A percentile compares a stretch with the other conserved stretches of the same genome.
Evolutionary conservation across 2,329 filamentous ascomycete genomes (phyloP).

Genomic region (Aspergillus fructus): DNA sequence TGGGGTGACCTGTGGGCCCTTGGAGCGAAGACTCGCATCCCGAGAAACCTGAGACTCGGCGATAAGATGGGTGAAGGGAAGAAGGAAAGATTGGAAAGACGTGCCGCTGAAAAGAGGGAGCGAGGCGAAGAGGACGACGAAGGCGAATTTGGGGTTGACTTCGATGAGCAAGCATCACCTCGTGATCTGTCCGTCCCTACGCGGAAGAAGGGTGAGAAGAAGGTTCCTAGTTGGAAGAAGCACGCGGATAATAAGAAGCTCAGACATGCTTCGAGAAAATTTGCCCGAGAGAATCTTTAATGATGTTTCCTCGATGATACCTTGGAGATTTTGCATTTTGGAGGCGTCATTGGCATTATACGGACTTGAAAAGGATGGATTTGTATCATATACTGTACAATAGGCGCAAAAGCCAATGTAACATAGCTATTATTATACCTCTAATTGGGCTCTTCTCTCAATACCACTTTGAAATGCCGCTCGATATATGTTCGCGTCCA

Average conservation of each 20-base stretch:
- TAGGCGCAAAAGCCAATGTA: slow-evolving; percentile 12
- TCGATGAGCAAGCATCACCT: background rate
- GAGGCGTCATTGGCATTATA: slow-evolving; percentile 6
- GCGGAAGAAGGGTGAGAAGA: slow-evolving; percentile 34
- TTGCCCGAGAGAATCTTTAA: slow-evolving; percentile 3
- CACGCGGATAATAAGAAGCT: slow-evolving; percentile 44
- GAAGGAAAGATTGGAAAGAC: slow-evolving; percentile 41
- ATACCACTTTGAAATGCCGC: background rate
- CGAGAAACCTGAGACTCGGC: slow-evolving; percentile 62
- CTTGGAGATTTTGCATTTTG: background rate
- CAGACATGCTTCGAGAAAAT: slow-evolving; percentile 42
- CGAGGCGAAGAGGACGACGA: slow-evolving; percentile 22
- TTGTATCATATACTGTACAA: slow-evolving; percentile 21
- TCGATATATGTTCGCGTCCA: background rate
- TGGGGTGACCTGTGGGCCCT: slow-evolving; percentile 98
- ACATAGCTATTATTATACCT: slow-evolving; percentile 8
- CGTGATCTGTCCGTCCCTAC: slow-evolving; percentile 18
- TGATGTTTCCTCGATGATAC: background rate
- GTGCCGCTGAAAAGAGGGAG: slow-evolving; percentile 30
- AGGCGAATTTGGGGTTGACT: slow-evolving; percentile 10
- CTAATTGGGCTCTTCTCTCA: slow-evolving; percentile 27
- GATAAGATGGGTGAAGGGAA: slow-evolving; percentile 41
- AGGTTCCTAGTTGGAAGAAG: slow-evolving; percentile 44
- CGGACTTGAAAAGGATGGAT: background rate
- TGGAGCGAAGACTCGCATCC: slow-evolving; percentile 80